Evolutionary conservation across 2,329 filamentous ascomycete species (phyloP).

Genomic region (Macrophomina tecta): DNA sequence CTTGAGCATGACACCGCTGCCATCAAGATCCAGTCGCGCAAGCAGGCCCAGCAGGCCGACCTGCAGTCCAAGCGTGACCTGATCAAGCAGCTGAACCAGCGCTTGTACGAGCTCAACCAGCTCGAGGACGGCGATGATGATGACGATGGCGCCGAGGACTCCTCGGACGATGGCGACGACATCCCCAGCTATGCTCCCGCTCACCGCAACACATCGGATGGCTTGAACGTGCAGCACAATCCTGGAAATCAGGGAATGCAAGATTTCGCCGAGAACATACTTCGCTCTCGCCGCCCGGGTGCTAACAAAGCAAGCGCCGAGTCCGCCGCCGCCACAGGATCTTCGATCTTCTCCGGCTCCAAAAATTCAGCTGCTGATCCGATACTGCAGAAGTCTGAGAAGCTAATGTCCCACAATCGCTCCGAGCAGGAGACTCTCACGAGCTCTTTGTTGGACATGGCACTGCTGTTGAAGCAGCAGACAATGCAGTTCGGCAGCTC

Average conservation of each 20-base stretch:
- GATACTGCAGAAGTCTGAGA: constrained; percentile 58
- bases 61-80: constrained; percentile 69
- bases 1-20: constrained; percentile 71
- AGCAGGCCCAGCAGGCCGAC: constrained; percentile 67
- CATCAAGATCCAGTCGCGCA: constrained; percentile 64
- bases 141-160: constrained; percentile 40
- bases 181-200: constrained; percentile 53
- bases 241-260: constrained; percentile 40
- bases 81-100: constrained; percentile 69
- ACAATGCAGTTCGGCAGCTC: constrained; percentile 74
- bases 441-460: constrained; percentile 79
- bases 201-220: constrained; percentile 36
- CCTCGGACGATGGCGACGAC: constrained; percentile 49
- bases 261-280: constrained; percentile 41
- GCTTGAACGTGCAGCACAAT: constrained; percentile 40
- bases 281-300: constrained; percentile 38
- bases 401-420: constrained; percentile 76
- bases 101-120: constrained; percentile 71
- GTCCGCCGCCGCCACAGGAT: constrained; percentile 31
- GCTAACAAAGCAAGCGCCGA: constrained; percentile 32
- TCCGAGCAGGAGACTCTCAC: constrained; percentile 84
- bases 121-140: constrained; percentile 52
- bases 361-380: constrained; percentile 32
- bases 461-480: constrained; percentile 75
- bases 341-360: constrained; percentile 32